Base-by-base conservation (phyloP, 345 rosid genomes). In the Aquilaria yunnanensis region DNA sequence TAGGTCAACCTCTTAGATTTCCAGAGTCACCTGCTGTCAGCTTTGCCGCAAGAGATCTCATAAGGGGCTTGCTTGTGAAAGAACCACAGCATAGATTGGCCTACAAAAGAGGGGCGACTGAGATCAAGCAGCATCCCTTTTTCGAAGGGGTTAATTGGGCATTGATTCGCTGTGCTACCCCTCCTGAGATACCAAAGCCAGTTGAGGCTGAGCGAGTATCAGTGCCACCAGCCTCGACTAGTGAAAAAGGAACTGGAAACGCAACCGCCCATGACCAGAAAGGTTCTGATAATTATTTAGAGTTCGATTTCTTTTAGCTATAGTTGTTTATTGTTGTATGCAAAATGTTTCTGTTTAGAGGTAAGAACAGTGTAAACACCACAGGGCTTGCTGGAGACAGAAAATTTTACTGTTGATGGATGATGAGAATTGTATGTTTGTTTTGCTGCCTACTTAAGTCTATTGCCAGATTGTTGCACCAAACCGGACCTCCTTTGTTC, bases 91-190 rank as follows among this genome's bases (percentile, higher is more conserved):
- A 91, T 62, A 74, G 94, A 63, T 67, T 91, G 77, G 97, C 90
- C 29, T 83, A 77, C 67, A 91, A 91, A 70, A 80, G 96, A 34
- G 94, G 97, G 12, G 96, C 97, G 47, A 91, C 97, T 23, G 96
- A 88, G 83, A 82, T 91, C 61, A 91, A 88, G 78, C 97, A 91
- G 64, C 97, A 91, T 56, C 94, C 90, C 0, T 89, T 92, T 83
- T 91, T 91, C 14, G 94, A 91, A 80, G 92, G 96, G 33, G 88
- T 91, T 60, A 91, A 91, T 77, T 91, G 97, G 97, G 97, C 96
- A 32, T 57, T 91, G 77, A 83, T 88, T 59, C 80, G 96, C 14
- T 86, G 96, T 51, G 94, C 92, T 0, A 86, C 96, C 47, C 97
- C 97, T 3, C 97, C 96, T 0, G 96, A 84, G 72, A 70, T 91